phyloP scores from a whole-genome alignment of 2,329 filamentous ascomycete genomes.

The Calonectria multiphialidica region DNA sequence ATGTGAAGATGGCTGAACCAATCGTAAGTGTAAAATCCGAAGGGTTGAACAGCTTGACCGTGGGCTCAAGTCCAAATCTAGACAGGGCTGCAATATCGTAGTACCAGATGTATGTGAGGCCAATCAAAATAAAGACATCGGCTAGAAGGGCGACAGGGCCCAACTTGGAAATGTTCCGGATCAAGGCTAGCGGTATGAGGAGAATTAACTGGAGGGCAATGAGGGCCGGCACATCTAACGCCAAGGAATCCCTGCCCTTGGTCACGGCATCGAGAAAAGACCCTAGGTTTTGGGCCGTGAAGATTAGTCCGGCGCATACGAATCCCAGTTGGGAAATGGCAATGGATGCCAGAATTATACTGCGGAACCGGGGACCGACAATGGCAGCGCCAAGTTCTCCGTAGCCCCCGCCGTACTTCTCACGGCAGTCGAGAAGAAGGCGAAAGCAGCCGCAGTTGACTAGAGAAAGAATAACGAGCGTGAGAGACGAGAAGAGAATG shows the following conservation, averaged over 20 bases:
- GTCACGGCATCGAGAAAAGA: constrained; percentile 76
- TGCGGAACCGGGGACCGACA: constrained; percentile 71
- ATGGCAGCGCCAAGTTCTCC: constrained; percentile 79
- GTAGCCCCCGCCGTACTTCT: constrained; percentile 76
- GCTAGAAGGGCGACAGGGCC: constrained; percentile 77
- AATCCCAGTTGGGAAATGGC: constrained; percentile 82
- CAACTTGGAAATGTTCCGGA: constrained; percentile 81
- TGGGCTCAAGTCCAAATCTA: constrained; percentile 66
- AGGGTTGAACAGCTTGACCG: constrained; percentile 78
- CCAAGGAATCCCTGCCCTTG: constrained; percentile 60
- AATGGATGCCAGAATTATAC: constrained; percentile 77
- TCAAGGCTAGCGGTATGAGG: constrained; percentile 75
- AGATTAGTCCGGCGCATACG: constrained; percentile 82
- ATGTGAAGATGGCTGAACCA: constrained; percentile 82
- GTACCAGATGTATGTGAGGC: constrained; percentile 79
- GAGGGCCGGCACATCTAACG: constrained; percentile 64
- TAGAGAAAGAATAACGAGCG: constrained; percentile 73
- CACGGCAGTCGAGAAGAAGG: constrained; percentile 76
- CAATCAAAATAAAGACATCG: constrained; percentile 79
- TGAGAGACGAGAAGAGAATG: constrained; percentile 79
- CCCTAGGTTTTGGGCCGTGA: constrained; percentile 79
- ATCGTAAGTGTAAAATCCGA: constrained; percentile 77
- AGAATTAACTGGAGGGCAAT: constrained; percentile 75
- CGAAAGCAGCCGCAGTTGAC: constrained; percentile 80
- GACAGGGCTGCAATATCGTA: constrained; percentile 73